These are phyloP conservation scores for Linnemannia exigua DNA, from an alignment of 192 early-diverging fungal species.

Conservation along the genomic window DNA sequence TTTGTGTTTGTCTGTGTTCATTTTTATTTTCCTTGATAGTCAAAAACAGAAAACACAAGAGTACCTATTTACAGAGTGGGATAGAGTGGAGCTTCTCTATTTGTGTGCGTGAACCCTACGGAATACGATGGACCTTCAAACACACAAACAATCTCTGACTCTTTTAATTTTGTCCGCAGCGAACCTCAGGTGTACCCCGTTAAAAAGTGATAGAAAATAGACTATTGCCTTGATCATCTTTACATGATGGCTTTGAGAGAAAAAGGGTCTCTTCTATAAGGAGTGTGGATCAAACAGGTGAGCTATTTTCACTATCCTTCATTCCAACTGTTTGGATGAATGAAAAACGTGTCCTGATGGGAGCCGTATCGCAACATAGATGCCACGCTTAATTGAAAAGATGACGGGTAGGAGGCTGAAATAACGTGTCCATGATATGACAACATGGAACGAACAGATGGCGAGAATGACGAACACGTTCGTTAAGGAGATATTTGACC, in stretches of 20 bases:
- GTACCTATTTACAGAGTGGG: not conserved
- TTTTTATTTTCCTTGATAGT: not conserved
- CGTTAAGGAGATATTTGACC: not conserved
- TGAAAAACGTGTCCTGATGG: not conserved
- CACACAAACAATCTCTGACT: not conserved
- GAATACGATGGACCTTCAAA: not conserved
- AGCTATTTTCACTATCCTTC: too few species aligned
- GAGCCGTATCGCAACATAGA: not conserved
- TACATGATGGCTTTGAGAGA: too few species aligned
- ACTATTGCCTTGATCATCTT: too few species aligned
- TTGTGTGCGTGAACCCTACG: not conserved
- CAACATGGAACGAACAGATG: conserved; percentile 6
- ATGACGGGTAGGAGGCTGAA: not conserved
- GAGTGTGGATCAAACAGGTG: too few species aligned
- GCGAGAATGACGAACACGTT: conserved; percentile 10
- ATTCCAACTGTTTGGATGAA: not conserved
- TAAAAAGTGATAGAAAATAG: too few species aligned
- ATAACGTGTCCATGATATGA: not conserved
- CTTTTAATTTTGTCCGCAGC: not conserved
- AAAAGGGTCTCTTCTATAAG: too few species aligned
- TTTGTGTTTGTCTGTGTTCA: not conserved
- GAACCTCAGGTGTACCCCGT: too few species aligned
- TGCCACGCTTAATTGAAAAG: not conserved
- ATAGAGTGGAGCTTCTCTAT: not conserved
- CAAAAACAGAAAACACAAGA: not conserved